A percentile compares a stretch with the other conserved stretches of the same genome.
Evolutionary conservation across 441 rosid species (phyloP).

Genomic region (Erodium trifolium): DNA sequence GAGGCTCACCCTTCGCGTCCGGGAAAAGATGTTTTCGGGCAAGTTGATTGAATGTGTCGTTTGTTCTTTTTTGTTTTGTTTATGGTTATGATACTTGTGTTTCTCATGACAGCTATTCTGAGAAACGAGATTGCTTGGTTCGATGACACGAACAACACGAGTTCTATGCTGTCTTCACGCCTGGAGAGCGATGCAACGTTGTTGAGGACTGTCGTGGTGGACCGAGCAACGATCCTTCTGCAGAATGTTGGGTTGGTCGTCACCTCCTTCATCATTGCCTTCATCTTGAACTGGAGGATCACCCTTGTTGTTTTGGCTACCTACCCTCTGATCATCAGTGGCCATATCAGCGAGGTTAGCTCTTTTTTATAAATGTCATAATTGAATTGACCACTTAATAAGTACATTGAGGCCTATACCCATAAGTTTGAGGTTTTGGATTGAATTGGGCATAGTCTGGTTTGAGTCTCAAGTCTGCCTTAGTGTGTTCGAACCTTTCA

Average conservation of each 20-base stretch:
- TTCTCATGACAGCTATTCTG: constrained; percentile 41
- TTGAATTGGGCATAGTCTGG: too few species aligned
- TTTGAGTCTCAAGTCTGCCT: too few species aligned
- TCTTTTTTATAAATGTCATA: not conserved
- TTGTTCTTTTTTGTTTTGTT: not conserved
- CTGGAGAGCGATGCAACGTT: constrained; percentile 92
- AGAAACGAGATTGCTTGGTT: constrained; percentile 99
- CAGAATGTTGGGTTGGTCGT: constrained; percentile 91
- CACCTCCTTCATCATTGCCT: constrained; percentile 93
- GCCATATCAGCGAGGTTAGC: constrained; percentile 87
- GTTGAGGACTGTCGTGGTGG: constrained; percentile 95
- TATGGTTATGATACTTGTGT: not conserved
- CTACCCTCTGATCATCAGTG: constrained; percentile 92
- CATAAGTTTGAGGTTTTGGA: too few species aligned
- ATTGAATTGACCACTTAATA: too few species aligned
- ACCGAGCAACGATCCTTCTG: constrained; percentile 82
- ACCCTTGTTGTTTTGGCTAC: constrained; percentile 92
- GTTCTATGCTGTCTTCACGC: constrained; percentile 85
- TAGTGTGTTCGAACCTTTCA: too few species aligned
- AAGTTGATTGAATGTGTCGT: not conserved
- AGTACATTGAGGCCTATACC: too few species aligned
- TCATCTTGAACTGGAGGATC: constrained; percentile 97
- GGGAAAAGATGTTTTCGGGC: constrained; percentile 74
- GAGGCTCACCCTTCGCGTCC: constrained; percentile 89
- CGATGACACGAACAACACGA: constrained; percentile 94